Conservation (phyloP, 1,139 yeast species). For the Kurtzmaniella quercitrusa region DNA sequence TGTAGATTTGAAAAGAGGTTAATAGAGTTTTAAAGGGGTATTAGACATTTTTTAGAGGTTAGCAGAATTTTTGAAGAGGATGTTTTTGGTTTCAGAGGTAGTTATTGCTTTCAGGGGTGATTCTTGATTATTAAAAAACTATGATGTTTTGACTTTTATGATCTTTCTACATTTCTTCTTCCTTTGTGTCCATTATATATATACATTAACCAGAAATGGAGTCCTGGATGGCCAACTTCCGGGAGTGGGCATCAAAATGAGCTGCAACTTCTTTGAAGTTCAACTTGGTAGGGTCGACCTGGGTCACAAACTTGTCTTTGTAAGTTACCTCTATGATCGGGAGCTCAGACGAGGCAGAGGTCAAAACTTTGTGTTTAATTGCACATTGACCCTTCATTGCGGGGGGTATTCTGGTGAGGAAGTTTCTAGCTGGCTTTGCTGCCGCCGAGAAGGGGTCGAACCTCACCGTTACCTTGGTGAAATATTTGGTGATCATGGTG, state of each 20-base stretch:
- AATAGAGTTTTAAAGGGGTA: too few relatives aligned
- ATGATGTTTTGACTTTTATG: too few relatives aligned
- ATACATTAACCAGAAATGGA: slow-evolving; percentile 36
- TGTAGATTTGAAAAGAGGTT: too few relatives aligned
- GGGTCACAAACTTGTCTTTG: slow-evolving; percentile 73
- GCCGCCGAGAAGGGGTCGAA: slow-evolving; percentile 75
- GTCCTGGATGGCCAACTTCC: slow-evolving; percentile 63
- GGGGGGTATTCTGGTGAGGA: slow-evolving; percentile 78
- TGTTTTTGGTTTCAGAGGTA: too few relatives aligned
- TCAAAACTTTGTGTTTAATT: slow-evolving; percentile 52
- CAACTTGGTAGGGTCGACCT: slow-evolving; percentile 59
- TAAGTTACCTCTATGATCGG: slow-evolving; percentile 72
- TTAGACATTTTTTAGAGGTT: too few relatives aligned
- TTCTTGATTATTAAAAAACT: too few relatives aligned
- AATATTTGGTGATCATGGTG: slow-evolving; percentile 82
- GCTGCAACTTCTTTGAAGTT: slow-evolving; percentile 52
- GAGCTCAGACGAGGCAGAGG: slow-evolving; percentile 35
- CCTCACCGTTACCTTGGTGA: slow-evolving; percentile 68
- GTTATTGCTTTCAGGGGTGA: too few relatives aligned
- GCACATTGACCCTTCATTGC: slow-evolving; percentile 49
- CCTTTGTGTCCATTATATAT: slow-evolving; percentile 1
- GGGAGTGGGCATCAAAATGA: slow-evolving; percentile 64
- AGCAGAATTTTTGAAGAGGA: too few relatives aligned
- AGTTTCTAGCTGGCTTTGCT: slow-evolving; percentile 77
- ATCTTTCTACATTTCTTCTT: not conserved